Conservation (phyloP, 2,329 filamentous ascomycete species). For the Talaromyces rugulosus region DNA sequence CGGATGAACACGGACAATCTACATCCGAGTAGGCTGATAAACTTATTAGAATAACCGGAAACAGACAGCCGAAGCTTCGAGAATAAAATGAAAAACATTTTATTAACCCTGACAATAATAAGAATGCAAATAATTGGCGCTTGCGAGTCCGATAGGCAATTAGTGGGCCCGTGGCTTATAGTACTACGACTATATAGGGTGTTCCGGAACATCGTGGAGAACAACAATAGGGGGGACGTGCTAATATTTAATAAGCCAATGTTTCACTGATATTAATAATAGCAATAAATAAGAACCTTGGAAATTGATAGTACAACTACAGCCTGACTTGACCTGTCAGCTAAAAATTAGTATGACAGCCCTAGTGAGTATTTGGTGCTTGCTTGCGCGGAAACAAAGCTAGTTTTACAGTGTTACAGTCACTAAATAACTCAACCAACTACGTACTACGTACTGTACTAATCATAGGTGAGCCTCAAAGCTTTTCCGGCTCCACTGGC, state of each 20-base stretch:
- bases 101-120: neutral
- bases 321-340: no score
- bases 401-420: neutral
- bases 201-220: neutral
- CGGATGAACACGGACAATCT: neutral
- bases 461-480: neutral
- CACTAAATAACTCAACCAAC: neutral
- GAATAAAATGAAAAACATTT: neutral
- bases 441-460: neutral
- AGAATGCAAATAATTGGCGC: neutral
- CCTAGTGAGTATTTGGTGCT: no score
- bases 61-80: neutral
- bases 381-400: neutral
- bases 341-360: no score
- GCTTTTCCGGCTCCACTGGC: neutral
- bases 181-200: neutral
- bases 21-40: neutral
- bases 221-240: neutral
- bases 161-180: neutral
- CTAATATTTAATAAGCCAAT: neutral
- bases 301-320: neutral
- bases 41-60: neutral
- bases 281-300: neutral
- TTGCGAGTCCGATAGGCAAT: no score
- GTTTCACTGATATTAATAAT: neutral